Evolutionary conservation across 2,329 filamentous ascomycete species (phyloP).

Genomic region (Plectosphaerella plurivora): DNA sequence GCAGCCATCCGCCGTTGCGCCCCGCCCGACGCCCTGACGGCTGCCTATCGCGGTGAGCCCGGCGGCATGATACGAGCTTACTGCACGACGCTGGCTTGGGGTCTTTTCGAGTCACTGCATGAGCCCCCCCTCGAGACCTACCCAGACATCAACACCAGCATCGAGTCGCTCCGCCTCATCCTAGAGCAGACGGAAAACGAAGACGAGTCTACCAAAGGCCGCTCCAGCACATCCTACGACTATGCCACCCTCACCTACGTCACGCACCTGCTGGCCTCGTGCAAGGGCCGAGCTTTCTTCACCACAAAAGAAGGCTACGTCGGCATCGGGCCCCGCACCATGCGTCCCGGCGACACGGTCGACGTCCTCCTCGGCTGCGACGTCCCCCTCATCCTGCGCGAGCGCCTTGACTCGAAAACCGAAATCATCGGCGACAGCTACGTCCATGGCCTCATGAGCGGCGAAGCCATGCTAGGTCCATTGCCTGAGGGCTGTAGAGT

Average conservation of each 20-base stretch:
- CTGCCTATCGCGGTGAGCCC: background rate
- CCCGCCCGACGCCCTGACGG: background rate
- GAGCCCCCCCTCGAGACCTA: background rate
- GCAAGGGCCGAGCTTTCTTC: constrained; percentile 1
- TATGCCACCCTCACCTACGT: background rate
- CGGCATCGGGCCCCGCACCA: constrained; percentile 5
- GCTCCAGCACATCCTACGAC: constrained; percentile 1
- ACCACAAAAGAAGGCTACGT: constrained; percentile 4
- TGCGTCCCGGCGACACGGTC: background rate
- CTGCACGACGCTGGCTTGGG: constrained; percentile 3
- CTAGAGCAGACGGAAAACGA: background rate
- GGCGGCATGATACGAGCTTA: background rate
- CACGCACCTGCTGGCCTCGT: constrained; percentile 1
- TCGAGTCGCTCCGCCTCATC: background rate
- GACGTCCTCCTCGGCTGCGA: constrained; percentile 7
- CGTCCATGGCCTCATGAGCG: constrained; percentile 3
- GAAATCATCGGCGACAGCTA: constrained; percentile 4
- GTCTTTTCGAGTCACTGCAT: background rate
- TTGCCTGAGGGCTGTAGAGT: background rate
- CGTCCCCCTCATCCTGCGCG: constrained; percentile 8
- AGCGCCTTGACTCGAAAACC: background rate
- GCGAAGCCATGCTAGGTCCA: constrained; percentile 3
- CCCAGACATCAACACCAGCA: background rate
- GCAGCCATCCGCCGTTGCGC: constrained; percentile 1
- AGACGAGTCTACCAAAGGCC: background rate